These are phyloP conservation scores for Infundibulicybe gibba DNA, from an alignment of 768 basidiomycete genomes.

Conservation along the genomic window DNA sequence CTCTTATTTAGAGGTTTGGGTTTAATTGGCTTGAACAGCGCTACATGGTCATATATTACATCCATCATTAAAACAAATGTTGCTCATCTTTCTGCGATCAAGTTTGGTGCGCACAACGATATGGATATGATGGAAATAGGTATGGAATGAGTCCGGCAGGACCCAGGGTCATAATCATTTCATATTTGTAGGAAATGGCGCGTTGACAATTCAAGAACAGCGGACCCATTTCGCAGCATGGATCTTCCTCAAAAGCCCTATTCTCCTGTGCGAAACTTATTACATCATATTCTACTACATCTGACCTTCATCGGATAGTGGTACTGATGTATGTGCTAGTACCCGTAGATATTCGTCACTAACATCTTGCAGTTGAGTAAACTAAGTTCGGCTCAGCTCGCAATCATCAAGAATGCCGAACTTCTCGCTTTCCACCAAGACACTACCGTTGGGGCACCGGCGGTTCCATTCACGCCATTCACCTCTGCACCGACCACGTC, in stretches of 20 bases:
- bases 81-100: constrained; percentile 32
- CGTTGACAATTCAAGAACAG: constrained; percentile 43
- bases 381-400: constrained; percentile 36
- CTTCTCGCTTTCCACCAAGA: constrained; percentile 57
- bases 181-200: constrained; percentile 38
- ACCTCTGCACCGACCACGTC: constrained; percentile 33
- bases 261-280: constrained; percentile 34
- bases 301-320: constrained; percentile 14
- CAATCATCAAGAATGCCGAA: constrained; percentile 47
- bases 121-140: constrained; percentile 59
- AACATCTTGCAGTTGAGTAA: constrained; percentile 29
- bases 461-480: constrained; percentile 42
- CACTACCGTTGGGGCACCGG: constrained; percentile 37
- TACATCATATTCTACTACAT: neutral
- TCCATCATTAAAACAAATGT: constrained; percentile 41
- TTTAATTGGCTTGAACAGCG: constrained; percentile 13
- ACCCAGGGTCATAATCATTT: too few relatives aligned
- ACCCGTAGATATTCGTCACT: too few relatives aligned
- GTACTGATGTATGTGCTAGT: constrained; percentile 30
- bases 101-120: constrained; percentile 51
- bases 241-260: constrained; percentile 56
- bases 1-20: neutral
- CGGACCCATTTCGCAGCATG: constrained; percentile 58
- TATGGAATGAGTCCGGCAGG: constrained; percentile 1
- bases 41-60: constrained; percentile 48